Conservation (phyloP, 2,329 filamentous ascomycete species). For the Aspergillus sp. region DNA sequence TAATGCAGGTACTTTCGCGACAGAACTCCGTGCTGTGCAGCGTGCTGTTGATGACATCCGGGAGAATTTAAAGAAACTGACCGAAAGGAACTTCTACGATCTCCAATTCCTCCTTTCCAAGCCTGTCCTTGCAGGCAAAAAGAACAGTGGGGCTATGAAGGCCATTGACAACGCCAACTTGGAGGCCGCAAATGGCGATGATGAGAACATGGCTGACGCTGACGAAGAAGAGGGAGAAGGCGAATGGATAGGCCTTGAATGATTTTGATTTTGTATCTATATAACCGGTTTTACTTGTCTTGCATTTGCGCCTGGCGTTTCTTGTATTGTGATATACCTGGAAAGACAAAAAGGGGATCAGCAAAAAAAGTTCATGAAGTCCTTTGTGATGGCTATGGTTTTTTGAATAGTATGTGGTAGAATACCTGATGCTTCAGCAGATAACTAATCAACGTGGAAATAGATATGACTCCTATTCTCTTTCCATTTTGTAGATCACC, state of each 20-base stretch:
- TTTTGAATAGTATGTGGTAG: too few relatives aligned
- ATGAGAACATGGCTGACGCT: constrained; percentile 25
- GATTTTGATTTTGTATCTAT: constrained; percentile 20
- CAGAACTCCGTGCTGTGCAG: constrained; percentile 78
- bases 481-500: too few relatives aligned
- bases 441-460: too few relatives aligned
- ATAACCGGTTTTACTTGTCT: constrained; percentile 10
- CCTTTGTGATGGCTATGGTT: too few relatives aligned
- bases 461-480: too few relatives aligned
- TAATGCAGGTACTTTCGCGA: constrained; percentile 71
- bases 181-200: constrained; percentile 13
- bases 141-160: constrained; percentile 21
- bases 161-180: constrained; percentile 23
- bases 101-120: constrained; percentile 73
- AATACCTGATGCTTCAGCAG: too few relatives aligned
- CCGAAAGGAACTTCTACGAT: constrained; percentile 84
- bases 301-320: constrained; percentile 28
- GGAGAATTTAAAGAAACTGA: constrained; percentile 74
- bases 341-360: constrained; percentile 13
- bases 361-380: constrained; percentile 9
- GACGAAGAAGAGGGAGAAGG: constrained; percentile 38
- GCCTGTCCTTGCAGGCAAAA: constrained; percentile 35
- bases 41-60: constrained; percentile 76
- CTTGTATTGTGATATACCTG: constrained; percentile 19
- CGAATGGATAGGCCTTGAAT: constrained; percentile 54